Evolutionary conservation across 2,329 filamentous ascomycete genomes (phyloP), one percentile per base, ranked within the genome.

Genomic region (Boeremia lycopersici): DNA sequence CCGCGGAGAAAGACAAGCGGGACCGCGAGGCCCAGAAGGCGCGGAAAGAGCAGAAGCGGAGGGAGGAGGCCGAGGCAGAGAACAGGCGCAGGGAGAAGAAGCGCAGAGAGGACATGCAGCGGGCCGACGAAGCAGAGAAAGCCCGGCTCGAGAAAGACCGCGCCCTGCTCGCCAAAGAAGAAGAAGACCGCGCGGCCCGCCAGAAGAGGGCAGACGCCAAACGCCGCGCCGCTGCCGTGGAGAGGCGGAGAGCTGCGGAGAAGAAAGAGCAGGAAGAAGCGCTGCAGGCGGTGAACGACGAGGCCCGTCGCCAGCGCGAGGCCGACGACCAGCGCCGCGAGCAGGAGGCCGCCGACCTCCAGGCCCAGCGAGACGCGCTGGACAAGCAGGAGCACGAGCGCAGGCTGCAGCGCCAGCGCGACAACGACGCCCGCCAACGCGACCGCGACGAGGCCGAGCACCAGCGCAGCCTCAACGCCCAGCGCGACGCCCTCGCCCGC

Each of bases 361-460:
- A 36, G 17, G 42, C 30, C 1, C 9, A 33, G 23, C 9, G 23
- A 7, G 42, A 35, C 13, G 25, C 15, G 15, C 23, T 45, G 9
- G 19, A 36, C 3, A 12, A 45, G 8, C 15, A 35, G 6, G 31
- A 49, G 23, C 41, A 25, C 26, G 30, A 48, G 19, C 50, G 43
- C 10, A 39, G 26, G 25, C 25, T 35, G 31, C 43, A 29, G 4
- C n/a, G 23, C 13, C 25, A 36, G 19, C 19, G 23, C 6, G 28
- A 53, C 2, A 25, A 48, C 13, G 50, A 52, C 3, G 48, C 48
- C 44, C 19, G 47, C 7, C 45, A 45, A 7, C 52, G 49, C 12
- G 50, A 60, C 19, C 53, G 34, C 6, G 30, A 45, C 12, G 62
- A 61, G 39, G 49, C 44, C 25, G 56, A 54, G 31, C 49, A 53